phyloP scores from a whole-genome alignment of 306 rosid species.

The Castanea crenata region DNA sequence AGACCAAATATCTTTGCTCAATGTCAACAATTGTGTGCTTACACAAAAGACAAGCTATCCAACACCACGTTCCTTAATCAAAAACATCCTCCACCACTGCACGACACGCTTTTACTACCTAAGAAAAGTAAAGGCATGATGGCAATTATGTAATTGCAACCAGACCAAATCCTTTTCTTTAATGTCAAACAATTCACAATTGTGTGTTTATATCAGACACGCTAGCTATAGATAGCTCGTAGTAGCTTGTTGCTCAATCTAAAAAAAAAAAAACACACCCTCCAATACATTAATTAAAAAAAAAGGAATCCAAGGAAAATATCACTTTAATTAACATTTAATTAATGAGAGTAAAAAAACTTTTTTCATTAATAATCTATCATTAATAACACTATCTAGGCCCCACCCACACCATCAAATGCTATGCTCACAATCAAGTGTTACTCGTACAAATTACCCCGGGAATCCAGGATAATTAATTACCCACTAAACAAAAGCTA shows the following conservation, averaged over 20 bases:
- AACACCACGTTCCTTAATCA: conserved; percentile 17
- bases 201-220: no score
- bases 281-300: no score
- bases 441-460: conserved; percentile 13
- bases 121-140: background rate
- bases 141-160: no score
- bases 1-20: background rate
- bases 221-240: no score
- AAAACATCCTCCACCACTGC: conserved; percentile 2
- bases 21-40: conserved; percentile 24
- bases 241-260: no score
- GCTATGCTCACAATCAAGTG: conserved; percentile 24
- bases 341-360: background rate
- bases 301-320: conserved; percentile 24
- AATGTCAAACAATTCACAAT: no score
- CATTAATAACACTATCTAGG: conserved; percentile 4
- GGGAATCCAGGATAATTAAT: conserved; percentile 30
- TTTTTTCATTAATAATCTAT: background rate
- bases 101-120: conserved; percentile 22
- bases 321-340: background rate
- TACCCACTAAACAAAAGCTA: background rate
- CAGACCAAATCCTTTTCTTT: no score
- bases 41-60: conserved; percentile 20
- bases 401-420: conserved; percentile 39
- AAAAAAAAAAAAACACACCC: no score